Base-by-base conservation (phyloP, 768 basidiomycete species). In the Xanthoconium stramineum region DNA sequence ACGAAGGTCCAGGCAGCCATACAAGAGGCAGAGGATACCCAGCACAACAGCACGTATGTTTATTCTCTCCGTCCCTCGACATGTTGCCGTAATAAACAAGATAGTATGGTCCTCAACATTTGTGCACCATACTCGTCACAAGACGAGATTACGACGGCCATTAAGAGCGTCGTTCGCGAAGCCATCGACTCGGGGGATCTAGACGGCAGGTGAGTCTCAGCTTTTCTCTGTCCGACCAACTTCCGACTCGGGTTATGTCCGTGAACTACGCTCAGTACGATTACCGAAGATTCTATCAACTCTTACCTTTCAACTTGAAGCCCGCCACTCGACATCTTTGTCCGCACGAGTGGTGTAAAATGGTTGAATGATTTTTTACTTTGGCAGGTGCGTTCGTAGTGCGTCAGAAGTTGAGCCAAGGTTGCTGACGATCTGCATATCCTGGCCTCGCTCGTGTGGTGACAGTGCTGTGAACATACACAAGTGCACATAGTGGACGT, bases 91-190 rank as follows among this genome's bases (percentile, higher is more conserved):
- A 4, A 24, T 24, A 24, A 24, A 24, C 24, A 24, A 24, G 11
- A 17, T 55, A 98, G 95, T 38, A 85, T 89, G 1, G 86, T 95
- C 30, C 77, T 98, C 33, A 98, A 98, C 67, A 24, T 24, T 9
- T 92, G 90, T 73, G 91, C 94, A 79, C 88, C 96, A 0, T 99
- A 98, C 66, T 80, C 93, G 4, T 89, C 94, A 1, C 81, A 88
- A 30, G 91, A 99, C 65, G 96, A 99, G 70, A 94, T 98, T 13
- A 81, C 90, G 2, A 82, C 83, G 0, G 91, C 96, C 0, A 81
- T 97, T 14, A 47, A 71, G 52, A 57, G 53, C 10, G 68, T 65
- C 6, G 68, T 77, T 47, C 62, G 67, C 39, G 56, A 74, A 15
- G 71, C 71, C 19, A 56, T 77, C 17, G 62, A 72, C 49, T 50